phyloP scores from a whole-genome alignment of 2,329 filamentous ascomycete species.

The Arthroderma sp. region DNA sequence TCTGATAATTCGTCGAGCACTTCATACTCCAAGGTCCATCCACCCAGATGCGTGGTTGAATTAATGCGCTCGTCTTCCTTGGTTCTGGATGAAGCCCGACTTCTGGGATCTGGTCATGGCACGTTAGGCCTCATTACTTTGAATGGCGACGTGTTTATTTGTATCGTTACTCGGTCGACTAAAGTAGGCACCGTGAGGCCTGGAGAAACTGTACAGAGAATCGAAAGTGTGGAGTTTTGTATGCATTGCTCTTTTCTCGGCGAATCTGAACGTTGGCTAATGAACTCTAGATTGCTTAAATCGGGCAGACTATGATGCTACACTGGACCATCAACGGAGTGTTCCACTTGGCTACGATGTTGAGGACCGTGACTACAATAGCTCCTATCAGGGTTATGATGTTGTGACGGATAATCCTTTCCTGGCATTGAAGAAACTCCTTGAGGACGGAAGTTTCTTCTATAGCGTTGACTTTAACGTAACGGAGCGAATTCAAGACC shows the following conservation, averaged over 20 bases:
- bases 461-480: conserved; percentile 98
- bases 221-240: conserved; percentile 73
- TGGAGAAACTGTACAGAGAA: conserved; percentile 79
- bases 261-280: conserved; percentile 6
- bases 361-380: conserved; percentile 40
- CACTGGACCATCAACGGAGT: conserved; percentile 40
- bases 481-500: conserved; percentile 82
- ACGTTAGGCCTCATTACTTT: conserved; percentile 81
- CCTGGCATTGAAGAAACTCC: conserved; percentile 74
- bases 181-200: conserved; percentile 72
- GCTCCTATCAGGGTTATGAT: conserved; percentile 50
- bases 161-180: conserved; percentile 68
- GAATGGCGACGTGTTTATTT: conserved; percentile 74
- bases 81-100: conserved; percentile 63
- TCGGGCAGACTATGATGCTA: conserved; percentile 70
- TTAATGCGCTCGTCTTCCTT: conserved; percentile 54
- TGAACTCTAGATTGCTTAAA: conserved; percentile 63
- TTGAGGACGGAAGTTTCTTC: conserved; percentile 91
- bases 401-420: conserved; percentile 73
- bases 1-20: conserved; percentile 41
- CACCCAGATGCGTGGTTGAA: conserved; percentile 70
- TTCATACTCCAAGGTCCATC: conserved; percentile 22
- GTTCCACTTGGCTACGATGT: conserved; percentile 40
- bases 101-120: conserved; percentile 66
- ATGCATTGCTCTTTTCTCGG: conserved; percentile 14